Percentiles rank a stretch among this genome's conserved stretches.
Evolutionary conservation across 2,329 filamentous ascomycete genomes (phyloP).

Genomic region (Cercospora sojina): DNA sequence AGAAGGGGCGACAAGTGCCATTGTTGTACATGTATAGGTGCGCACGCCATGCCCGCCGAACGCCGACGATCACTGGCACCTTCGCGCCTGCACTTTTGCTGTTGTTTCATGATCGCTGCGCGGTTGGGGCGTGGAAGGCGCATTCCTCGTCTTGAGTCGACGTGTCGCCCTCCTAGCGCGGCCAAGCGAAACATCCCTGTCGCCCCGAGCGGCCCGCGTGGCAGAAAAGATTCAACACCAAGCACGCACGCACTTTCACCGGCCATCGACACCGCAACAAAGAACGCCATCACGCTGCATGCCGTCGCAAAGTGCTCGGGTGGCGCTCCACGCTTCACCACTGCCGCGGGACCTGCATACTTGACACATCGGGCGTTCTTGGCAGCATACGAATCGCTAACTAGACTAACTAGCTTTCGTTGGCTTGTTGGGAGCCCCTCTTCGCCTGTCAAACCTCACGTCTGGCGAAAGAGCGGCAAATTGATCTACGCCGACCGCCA

Average conservation of each 20-base stretch:
- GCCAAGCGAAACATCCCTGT: not conserved
- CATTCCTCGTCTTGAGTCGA: not conserved
- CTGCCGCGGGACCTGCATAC: constrained; percentile 1
- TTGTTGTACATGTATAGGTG: not conserved
- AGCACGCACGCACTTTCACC: not conserved
- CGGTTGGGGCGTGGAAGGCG: not conserved
- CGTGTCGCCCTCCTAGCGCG: not conserved
- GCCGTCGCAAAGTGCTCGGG: not conserved
- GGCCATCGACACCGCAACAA: not conserved
- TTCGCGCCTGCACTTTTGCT: constrained; percentile 1
- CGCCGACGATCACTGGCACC: not conserved
- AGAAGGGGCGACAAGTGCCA: not conserved
- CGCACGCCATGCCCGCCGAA: not conserved
- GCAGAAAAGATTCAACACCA: not conserved
- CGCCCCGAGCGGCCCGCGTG: not conserved
- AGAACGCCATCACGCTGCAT: not conserved
- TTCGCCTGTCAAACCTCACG: not conserved
- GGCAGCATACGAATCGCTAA: not conserved
- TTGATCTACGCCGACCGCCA: not conserved
- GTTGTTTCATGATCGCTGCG: not conserved
- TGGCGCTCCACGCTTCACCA: not conserved
- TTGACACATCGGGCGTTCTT: constrained; percentile 2
- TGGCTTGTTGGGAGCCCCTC: not conserved
- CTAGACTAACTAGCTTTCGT: no score
- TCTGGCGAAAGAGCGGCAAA: not conserved